phyloP scores from a whole-genome alignment of 768 basidiomycete genomes.

The Mycena epipterygia region DNA sequence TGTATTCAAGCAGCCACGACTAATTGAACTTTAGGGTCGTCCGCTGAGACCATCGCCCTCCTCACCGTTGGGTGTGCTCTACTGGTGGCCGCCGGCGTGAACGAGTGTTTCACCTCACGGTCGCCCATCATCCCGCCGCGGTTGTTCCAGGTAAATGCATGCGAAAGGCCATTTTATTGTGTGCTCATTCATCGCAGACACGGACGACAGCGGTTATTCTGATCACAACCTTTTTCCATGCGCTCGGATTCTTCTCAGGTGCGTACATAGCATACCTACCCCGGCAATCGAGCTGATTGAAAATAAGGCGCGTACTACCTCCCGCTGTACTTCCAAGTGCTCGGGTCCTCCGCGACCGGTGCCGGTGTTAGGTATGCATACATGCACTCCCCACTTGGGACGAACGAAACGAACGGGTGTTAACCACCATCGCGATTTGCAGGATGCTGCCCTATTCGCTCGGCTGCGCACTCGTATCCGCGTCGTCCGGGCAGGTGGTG shows the following conservation, averaged over 20 bases:
- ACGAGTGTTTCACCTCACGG: conserved; percentile 72
- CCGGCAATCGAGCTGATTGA: not conserved
- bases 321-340: conserved; percentile 83
- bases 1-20: too few species aligned
- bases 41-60: conserved; percentile 70
- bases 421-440: too few species aligned
- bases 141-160: conserved; percentile 69
- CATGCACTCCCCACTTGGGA: not conserved
- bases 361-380: conserved; percentile 72
- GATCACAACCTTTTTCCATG: conserved; percentile 73
- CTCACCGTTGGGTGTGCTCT: conserved; percentile 70
- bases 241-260: conserved; percentile 72
- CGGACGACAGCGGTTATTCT: conserved; percentile 78
- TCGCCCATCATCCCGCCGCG: conserved; percentile 83
- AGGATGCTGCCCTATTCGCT: conserved; percentile 86
- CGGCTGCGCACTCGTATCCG: conserved; percentile 66
- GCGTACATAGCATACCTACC: not conserved
- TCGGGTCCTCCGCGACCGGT: conserved; percentile 80
- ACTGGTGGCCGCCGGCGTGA: conserved; percentile 64
- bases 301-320: conserved; percentile 71
- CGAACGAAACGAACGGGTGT: too few species aligned
- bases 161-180: not conserved
- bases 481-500: conserved; percentile 68
- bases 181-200: conserved; percentile 57
- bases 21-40: conserved; percentile 62